These are phyloP conservation scores for Phytophthora gonapodyides DNA, from an alignment of 352 stramenopile species.

Conservation along the genomic window DNA sequence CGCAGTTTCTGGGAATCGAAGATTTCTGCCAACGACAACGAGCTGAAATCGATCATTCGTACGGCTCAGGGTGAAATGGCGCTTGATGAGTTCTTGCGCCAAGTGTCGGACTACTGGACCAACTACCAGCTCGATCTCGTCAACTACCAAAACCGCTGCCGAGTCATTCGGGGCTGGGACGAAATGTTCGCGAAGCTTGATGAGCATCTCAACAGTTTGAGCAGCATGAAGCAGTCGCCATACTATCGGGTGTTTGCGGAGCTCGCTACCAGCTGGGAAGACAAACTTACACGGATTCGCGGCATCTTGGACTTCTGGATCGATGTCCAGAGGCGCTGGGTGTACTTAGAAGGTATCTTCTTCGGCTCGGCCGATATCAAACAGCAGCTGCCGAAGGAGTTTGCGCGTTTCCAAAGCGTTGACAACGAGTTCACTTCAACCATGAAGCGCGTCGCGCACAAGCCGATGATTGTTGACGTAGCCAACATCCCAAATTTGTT, in stretches of 20 bases:
- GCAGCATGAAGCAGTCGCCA: conserved; percentile 99
- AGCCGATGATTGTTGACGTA: conserved; percentile 97
- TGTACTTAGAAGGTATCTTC: conserved; percentile 99
- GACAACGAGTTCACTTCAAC: conserved; percentile 99
- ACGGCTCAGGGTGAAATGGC: conserved; percentile 99
- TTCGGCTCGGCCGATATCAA: conserved; percentile 99
- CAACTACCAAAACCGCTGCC: conserved; percentile 95
- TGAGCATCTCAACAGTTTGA: conserved; percentile 98
- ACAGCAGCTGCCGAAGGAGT: conserved; percentile 98
- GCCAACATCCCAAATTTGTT: conserved; percentile 90
- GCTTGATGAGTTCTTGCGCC: conserved; percentile 98
- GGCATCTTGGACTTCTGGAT: conserved; percentile 99
- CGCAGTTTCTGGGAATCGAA: conserved; percentile 98
- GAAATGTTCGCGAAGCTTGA: conserved; percentile 99
- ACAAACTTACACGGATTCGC: conserved; percentile 96
- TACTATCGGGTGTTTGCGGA: conserved; percentile 99
- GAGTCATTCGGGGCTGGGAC: conserved; percentile 99
- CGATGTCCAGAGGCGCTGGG: conserved; percentile 99
- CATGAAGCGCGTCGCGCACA: conserved; percentile 97
- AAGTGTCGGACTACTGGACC: conserved; percentile 93
- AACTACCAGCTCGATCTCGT: conserved; percentile 92
- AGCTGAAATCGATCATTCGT: conserved; percentile 97
- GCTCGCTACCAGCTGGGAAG: conserved; percentile 97
- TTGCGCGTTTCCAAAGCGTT: conserved; percentile 98
- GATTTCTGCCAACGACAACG: conserved; percentile 91